Conservation (phyloP, 2,329 filamentous ascomycete species). For the Epichloe festucae region DNA sequence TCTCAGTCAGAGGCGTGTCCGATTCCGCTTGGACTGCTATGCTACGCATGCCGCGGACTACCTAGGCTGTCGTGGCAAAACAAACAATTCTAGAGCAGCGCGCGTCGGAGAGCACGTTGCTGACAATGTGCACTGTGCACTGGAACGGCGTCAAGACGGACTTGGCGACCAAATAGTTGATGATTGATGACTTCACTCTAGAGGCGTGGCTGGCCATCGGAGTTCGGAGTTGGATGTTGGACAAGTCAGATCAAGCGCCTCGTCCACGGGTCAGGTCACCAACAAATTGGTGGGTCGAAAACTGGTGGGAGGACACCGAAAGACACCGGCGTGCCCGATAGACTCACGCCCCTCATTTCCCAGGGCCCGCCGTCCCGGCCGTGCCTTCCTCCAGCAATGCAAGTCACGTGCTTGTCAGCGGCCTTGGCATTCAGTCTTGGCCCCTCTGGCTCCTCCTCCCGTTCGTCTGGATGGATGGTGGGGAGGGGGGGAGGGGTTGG, state of each 20-base stretch:
- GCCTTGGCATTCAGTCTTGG: no score
- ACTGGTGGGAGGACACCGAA: slow-evolving; percentile 2
- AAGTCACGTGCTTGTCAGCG: no score
- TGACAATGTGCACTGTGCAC: background rate
- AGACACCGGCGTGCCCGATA: background rate
- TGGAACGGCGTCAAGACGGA: background rate
- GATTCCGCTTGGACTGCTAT: background rate
- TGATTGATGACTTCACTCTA: background rate
- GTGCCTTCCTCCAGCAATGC: background rate
- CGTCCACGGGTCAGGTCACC: slow-evolving; percentile 13
- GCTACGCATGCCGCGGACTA: background rate
- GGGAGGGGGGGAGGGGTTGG: no score
- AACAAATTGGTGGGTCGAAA: slow-evolving; percentile 13
- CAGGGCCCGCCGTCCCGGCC: background rate
- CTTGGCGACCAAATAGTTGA: no score
- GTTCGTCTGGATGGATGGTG: no score
- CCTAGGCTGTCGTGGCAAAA: background rate
- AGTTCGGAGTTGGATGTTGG: background rate
- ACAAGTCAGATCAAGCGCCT: slow-evolving; percentile 15
- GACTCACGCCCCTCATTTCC: slow-evolving; percentile 4
- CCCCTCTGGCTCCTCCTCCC: no score
- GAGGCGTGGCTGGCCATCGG: background rate
- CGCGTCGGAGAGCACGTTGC: background rate
- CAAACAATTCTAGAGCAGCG: background rate
- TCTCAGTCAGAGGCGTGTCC: no score